phyloP scores from a whole-genome alignment of 2,329 filamentous ascomycete genomes.

The Aspergillus sojae region DNA sequence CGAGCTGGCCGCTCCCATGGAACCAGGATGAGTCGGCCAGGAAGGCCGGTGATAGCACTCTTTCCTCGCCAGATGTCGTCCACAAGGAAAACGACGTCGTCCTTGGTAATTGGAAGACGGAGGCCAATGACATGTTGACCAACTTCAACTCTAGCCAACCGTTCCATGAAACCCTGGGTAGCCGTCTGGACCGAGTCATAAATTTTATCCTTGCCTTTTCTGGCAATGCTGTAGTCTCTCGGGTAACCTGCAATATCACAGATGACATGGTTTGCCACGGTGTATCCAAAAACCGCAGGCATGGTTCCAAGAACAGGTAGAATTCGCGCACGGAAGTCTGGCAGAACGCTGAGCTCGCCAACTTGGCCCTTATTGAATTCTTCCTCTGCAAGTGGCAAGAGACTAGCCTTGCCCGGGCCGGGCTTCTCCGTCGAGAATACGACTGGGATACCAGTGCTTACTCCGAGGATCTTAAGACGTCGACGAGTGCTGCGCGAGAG shows the following conservation, averaged over 20 bases:
- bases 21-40: constrained; percentile 76
- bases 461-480: constrained; percentile 72
- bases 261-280: constrained; percentile 89
- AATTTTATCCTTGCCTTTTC: constrained; percentile 85
- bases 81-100: constrained; percentile 83
- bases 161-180: constrained; percentile 78
- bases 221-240: constrained; percentile 72
- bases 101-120: constrained; percentile 73
- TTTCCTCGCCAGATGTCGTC: constrained; percentile 87
- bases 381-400: constrained; percentile 83
- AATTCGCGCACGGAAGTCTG: constrained; percentile 93
- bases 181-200: constrained; percentile 80
- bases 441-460: constrained; percentile 83
- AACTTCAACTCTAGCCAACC: constrained; percentile 62
- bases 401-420: constrained; percentile 84
- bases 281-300: constrained; percentile 94
- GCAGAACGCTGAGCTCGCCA: constrained; percentile 81
- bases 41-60: constrained; percentile 79
- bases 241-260: constrained; percentile 81
- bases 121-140: constrained; percentile 66
- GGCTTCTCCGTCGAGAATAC: constrained; percentile 92
- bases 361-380: constrained; percentile 86
- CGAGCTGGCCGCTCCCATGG: constrained; percentile 72
- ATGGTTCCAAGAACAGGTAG: constrained; percentile 93
- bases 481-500: constrained; percentile 83